A percentile compares a stretch with the other conserved stretches of the same genome.
phyloP scores from a whole-genome alignment of 768 basidiomycete species.

The Bullera alba region DNA sequence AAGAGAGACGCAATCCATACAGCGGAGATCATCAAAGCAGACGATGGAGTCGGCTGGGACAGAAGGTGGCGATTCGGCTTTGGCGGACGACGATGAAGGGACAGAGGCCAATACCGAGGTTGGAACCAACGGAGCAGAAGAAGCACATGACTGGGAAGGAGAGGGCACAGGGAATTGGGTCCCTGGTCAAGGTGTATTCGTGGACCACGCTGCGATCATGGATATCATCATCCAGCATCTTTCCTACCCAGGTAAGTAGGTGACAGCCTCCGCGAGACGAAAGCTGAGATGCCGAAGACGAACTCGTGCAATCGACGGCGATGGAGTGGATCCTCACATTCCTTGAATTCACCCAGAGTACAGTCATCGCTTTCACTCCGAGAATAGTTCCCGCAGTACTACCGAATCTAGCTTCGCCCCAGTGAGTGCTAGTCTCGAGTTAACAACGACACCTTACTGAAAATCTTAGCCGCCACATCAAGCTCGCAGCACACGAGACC shows the following conservation, averaged over 20 bases:
- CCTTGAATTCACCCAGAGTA: slow-evolving; percentile 75
- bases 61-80: slow-evolving; percentile 20
- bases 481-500: slow-evolving; percentile 73
- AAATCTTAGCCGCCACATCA: slow-evolving; percentile 61
- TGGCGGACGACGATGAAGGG: slow-evolving; percentile 18
- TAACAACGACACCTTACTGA: not conserved
- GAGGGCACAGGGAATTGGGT: slow-evolving; percentile 59
- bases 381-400: slow-evolving; percentile 86
- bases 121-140: slow-evolving; percentile 23
- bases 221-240: slow-evolving; percentile 87
- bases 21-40: slow-evolving; percentile 46
- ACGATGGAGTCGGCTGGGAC: slow-evolving; percentile 32
- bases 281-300: slow-evolving; percentile 55
- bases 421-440: slow-evolving; percentile 12
- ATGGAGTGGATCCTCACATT: slow-evolving; percentile 89
- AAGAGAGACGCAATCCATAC: slow-evolving; percentile 15
- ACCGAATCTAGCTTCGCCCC: slow-evolving; percentile 69
- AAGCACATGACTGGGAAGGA: slow-evolving; percentile 44
- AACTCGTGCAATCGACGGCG: slow-evolving; percentile 91
- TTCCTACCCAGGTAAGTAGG: slow-evolving; percentile 61
- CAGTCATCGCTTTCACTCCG: slow-evolving; percentile 90
- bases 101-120: slow-evolving; percentile 9
- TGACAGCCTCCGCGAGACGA: not conserved
- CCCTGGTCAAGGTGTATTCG: slow-evolving; percentile 85
- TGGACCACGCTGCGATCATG: slow-evolving; percentile 85